These are phyloP conservation scores for Nigrograna mackinnonii DNA, from an alignment of 2,329 filamentous ascomycete species.

Conservation along the genomic window DNA sequence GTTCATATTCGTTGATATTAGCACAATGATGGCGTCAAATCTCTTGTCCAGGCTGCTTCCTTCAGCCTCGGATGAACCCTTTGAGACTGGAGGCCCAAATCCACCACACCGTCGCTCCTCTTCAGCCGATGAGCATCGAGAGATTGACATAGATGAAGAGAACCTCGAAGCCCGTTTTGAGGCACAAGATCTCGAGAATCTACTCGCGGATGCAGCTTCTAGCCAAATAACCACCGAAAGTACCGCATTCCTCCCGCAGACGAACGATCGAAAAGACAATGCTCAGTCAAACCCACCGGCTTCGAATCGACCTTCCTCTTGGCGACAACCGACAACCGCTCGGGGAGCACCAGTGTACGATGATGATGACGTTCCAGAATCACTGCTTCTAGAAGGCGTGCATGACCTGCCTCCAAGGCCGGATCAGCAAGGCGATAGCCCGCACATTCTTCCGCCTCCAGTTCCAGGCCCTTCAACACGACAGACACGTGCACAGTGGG, in stretches of 20 bases:
- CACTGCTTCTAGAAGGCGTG: slow-evolving; percentile 62
- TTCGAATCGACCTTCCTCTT: slow-evolving; percentile 35
- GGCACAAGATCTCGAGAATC: slow-evolving; percentile 60
- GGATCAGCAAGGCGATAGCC: slow-evolving; percentile 18
- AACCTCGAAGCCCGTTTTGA: slow-evolving; percentile 55
- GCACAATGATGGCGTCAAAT: slow-evolving; percentile 56
- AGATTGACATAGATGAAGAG: slow-evolving; percentile 54
- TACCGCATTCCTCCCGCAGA: slow-evolving; percentile 38
- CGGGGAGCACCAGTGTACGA: slow-evolving; percentile 44
- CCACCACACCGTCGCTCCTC: slow-evolving; percentile 22
- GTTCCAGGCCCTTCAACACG: slow-evolving; percentile 48
- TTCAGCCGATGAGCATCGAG: slow-evolving; percentile 46
- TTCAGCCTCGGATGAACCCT: slow-evolving; percentile 50
- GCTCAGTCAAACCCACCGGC: slow-evolving; percentile 28
- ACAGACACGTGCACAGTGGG: slow-evolving; percentile 54
- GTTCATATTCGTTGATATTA: slow-evolving; percentile 5
- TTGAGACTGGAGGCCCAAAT: slow-evolving; percentile 44
- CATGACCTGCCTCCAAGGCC: slow-evolving; percentile 31
- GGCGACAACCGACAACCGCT: slow-evolving; percentile 36
- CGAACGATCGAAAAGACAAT: slow-evolving; percentile 21
- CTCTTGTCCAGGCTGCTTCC: slow-evolving; percentile 57
- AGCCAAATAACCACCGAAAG: slow-evolving; percentile 53
- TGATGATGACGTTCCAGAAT: slow-evolving; percentile 67
- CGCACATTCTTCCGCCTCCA: slow-evolving; percentile 40
- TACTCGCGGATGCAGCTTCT: slow-evolving; percentile 55